Conservation (phyloP, 305 asterid species). For the Rubia balearica region DNA sequence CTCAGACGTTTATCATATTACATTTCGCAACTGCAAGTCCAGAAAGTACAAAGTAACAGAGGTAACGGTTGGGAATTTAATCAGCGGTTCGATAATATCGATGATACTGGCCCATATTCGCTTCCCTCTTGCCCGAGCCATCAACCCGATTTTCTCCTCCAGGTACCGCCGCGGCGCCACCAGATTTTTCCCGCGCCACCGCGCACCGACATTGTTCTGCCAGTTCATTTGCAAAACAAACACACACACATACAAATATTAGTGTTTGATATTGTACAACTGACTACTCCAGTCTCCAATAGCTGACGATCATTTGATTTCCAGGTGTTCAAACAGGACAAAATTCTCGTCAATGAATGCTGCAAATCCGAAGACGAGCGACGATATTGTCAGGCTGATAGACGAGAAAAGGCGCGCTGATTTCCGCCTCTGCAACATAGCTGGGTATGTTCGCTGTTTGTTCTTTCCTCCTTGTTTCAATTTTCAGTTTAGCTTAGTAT, state of each 20-base stretch:
- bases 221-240: not conserved
- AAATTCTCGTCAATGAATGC: constrained; percentile 19
- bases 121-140: constrained; percentile 24
- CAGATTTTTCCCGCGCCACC: not conserved
- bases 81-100: constrained; percentile 9
- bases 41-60: not conserved
- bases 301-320: not conserved
- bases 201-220: not conserved
- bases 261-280: not conserved
- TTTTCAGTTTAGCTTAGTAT: not conserved
- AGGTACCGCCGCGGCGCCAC: constrained; percentile 24
- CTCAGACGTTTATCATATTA: not conserved
- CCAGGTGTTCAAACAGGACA: constrained; percentile 30
- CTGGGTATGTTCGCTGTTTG: constrained; percentile 40
- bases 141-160: constrained; percentile 18
- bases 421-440: constrained; percentile 43
- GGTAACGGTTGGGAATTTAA: not conserved
- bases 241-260: not conserved
- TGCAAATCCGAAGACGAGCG: constrained; percentile 35
- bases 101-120: constrained; percentile 17
- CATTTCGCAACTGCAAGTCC: not conserved
- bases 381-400: constrained; percentile 35
- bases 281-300: not conserved
- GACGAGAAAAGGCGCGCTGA: constrained; percentile 31
- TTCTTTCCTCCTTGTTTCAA: not conserved